Evolutionary conservation across 1,139 yeast species (phyloP), one percentile per base, ranked within the genome.

Genomic region (Candida sp.): DNA sequence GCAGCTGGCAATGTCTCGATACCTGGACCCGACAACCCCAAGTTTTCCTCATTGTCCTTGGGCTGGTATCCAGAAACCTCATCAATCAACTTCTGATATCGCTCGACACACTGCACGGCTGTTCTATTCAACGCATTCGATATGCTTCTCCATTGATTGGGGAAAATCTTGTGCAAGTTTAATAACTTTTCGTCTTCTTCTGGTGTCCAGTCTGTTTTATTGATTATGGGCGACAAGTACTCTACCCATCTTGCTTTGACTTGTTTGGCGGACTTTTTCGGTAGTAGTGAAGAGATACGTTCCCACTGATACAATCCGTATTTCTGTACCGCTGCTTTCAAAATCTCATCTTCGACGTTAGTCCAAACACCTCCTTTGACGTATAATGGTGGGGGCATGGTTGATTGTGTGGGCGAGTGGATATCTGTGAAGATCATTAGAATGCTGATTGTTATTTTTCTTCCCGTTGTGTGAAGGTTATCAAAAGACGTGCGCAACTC

Each of bases 231-330:
- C 64, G 86, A 88, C 42, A 94, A 72, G 84, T 89, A 92, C 64
- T 94, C 98, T 52, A 78, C 79, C 99, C 99, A 94, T 58, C 99
- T 73, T 2, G 96, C 91, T 61, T 92, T 91, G 56, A 96, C 96
- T 67, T 94, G 98, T 63, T 86, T 86, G 11, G 98, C 96, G 4
- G 92, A 86, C 68, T 93, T 94, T 63, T 88, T 85, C 11, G 92
- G 88, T 39, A 94, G 72, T 49, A 94, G 75, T 0, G 98, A 91
- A 3, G 97, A 90, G 4, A 94, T 96, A 48, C 98, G 82, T 6
- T 94, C 84, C 99, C 99, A 94, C 63, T 94, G 97, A 58, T 90
- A 92, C 25, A 92, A 75, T 0, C 99, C 99, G 67, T 94, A 94
- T 65, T 94, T 94, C 45, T 96, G 84, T 2, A 94, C 89, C 1